Evolutionary conservation across 805 yeast genomes (phyloP).

Genomic region (Nakazawaea wickerhamii): DNA sequence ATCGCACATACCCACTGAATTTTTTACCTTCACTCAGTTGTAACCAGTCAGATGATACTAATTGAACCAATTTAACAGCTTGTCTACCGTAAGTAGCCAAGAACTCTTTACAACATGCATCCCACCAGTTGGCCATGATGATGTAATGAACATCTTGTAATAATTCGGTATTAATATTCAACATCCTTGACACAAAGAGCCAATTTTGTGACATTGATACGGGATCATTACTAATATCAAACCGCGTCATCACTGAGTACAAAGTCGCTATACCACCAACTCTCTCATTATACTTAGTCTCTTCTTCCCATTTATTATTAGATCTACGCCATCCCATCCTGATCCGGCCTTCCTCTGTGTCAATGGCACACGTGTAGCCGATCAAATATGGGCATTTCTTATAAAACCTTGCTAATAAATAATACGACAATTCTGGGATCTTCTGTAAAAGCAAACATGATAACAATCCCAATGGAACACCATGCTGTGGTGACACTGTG

Average conservation of each 20-base stretch:
- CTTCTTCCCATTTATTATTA: constrained; percentile 50
- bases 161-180: constrained; percentile 48
- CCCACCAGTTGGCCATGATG: constrained; percentile 87
- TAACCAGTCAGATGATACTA: constrained; percentile 49
- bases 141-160: constrained; percentile 67
- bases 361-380: constrained; percentile 72
- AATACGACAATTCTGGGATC: constrained; percentile 48
- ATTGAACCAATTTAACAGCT: constrained; percentile 52
- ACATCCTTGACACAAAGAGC: constrained; percentile 65
- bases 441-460: constrained; percentile 46
- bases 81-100: constrained; percentile 59
- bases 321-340: constrained; percentile 80
- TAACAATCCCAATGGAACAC: constrained; percentile 73
- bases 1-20: constrained; percentile 74
- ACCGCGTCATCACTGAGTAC: constrained; percentile 68
- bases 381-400: constrained; percentile 88
- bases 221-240: constrained; percentile 36
- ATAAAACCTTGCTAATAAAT: constrained; percentile 71
- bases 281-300: constrained; percentile 73
- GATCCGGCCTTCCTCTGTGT: constrained; percentile 74
- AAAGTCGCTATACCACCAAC: constrained; percentile 81
- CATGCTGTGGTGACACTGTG: constrained; percentile 67
- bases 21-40: constrained; percentile 41
- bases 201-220: constrained; percentile 52
- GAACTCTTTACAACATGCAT: constrained; percentile 61